A percentile compares a stretch with the other conserved stretches of the same genome.
Conservation (phyloP, 768 basidiomycete genomes). For the Hericium rajendrae region DNA sequence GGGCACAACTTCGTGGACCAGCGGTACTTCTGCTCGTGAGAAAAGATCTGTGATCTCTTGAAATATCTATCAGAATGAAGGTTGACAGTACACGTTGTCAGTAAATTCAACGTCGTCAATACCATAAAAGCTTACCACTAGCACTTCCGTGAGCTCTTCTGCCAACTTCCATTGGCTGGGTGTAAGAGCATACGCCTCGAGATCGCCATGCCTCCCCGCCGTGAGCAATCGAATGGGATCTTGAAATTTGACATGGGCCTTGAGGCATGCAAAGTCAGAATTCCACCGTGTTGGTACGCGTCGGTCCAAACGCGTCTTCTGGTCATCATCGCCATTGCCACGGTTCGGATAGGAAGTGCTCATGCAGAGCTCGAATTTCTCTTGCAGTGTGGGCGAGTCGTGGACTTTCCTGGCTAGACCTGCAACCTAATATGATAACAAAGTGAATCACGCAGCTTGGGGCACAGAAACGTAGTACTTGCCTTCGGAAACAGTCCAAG, state of each 20-base stretch:
- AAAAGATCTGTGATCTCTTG: conserved; percentile 18
- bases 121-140: neutral
- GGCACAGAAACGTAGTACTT: neutral
- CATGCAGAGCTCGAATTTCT: conserved; percentile 20
- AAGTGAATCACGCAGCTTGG: neutral
- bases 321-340: conserved; percentile 2
- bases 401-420: conserved; percentile 20
- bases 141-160: neutral
- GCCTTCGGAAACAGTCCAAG: neutral
- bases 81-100: neutral
- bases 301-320: conserved; percentile 15
- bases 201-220: neutral
- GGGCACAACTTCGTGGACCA: conserved; percentile 10
- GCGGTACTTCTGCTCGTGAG: conserved; percentile 13
- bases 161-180: neutral
- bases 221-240: conserved; percentile 17
- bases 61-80: conserved; percentile 15
- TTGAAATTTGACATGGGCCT: conserved; percentile 19
- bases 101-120: neutral
- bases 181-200: neutral
- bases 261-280: conserved; percentile 21
- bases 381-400: conserved; percentile 18
- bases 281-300: conserved; percentile 26
- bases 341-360: neutral
- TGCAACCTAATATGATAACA: conserved; percentile 15